These are phyloP conservation scores for Silene latifolia DNA, from an alignment of 148 eudicot genomes.

Conservation along the genomic window DNA sequence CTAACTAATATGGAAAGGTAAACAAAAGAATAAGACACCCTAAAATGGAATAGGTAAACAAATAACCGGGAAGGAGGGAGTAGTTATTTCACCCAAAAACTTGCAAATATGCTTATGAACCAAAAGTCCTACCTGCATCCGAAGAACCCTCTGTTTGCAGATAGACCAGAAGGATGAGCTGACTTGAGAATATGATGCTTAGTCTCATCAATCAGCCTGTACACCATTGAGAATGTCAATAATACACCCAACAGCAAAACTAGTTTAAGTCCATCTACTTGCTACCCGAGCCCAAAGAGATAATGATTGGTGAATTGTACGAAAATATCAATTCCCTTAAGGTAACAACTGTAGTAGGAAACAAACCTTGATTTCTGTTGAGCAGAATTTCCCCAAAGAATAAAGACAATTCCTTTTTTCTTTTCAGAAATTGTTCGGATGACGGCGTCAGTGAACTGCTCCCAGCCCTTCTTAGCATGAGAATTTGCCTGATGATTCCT, in stretches of 20 bases:
- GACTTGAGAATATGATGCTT: slow-evolving; percentile 89
- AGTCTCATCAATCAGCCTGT: slow-evolving; percentile 74
- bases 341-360: neutral
- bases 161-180: slow-evolving; percentile 97
- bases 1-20: no score
- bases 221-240: slow-evolving; percentile 3
- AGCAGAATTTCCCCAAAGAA: slow-evolving; percentile 98
- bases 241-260: neutral
- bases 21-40: no score
- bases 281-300: neutral
- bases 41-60: no score
- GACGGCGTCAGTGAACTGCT: slow-evolving; percentile 91
- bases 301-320: neutral
- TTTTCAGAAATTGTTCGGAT: slow-evolving; percentile 71
- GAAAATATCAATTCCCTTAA: neutral
- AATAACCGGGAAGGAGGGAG: no score
- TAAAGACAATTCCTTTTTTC: slow-evolving; percentile 72
- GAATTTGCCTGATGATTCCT: slow-evolving; percentile 89
- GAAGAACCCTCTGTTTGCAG: slow-evolving; percentile 96
- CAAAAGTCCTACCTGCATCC: slow-evolving; percentile 71
- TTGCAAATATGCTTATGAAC: neutral
- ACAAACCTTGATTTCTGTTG: slow-evolving; percentile 76
- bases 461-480: slow-evolving; percentile 97
- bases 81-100: neutral
- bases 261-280: neutral